These are phyloP conservation scores for Diaporthe citri DNA, from an alignment of 2,329 filamentous ascomycete species.

Conservation along the genomic window DNA sequence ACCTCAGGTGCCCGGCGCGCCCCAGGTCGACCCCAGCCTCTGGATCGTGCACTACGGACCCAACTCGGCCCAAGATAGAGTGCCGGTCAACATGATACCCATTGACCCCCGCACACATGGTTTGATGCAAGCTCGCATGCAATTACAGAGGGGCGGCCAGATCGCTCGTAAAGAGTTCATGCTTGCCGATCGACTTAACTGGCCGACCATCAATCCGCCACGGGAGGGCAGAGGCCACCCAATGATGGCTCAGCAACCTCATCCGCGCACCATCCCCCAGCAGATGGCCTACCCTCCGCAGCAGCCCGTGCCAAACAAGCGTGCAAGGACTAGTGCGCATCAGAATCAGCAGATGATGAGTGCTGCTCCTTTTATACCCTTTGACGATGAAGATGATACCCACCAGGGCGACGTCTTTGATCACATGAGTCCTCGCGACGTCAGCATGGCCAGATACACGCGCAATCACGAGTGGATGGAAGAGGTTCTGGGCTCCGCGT, in stretches of 20 bases:
- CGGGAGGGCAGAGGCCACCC: slow-evolving; percentile 64
- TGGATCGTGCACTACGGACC: slow-evolving; percentile 94
- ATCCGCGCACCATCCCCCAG: slow-evolving; percentile 65
- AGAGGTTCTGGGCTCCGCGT: slow-evolving; percentile 92
- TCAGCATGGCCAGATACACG: slow-evolving; percentile 87
- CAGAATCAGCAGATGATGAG: slow-evolving; percentile 51
- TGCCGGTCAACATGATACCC: slow-evolving; percentile 77
- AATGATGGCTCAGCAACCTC: slow-evolving; percentile 61
- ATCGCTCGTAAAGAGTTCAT: slow-evolving; percentile 94
- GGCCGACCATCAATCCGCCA: slow-evolving; percentile 85
- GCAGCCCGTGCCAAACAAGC: slow-evolving; percentile 65
- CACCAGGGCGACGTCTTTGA: slow-evolving; percentile 91
- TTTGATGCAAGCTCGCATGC: slow-evolving; percentile 72
- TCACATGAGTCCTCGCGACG: slow-evolving; percentile 87
- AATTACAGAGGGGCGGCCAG: slow-evolving; percentile 80
- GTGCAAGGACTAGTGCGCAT: slow-evolving; percentile 60
- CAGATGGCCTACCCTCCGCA: slow-evolving; percentile 73
- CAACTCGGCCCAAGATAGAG: slow-evolving; percentile 78
- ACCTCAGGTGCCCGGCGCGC: slow-evolving; percentile 75
- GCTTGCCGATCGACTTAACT: slow-evolving; percentile 88
- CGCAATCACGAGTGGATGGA: slow-evolving; percentile 99
- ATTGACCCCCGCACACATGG: slow-evolving; percentile 71
- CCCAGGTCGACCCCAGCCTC: slow-evolving; percentile 81
- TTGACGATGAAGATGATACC: slow-evolving; percentile 92
- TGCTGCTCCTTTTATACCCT: slow-evolving; percentile 45